A percentile compares a stretch with the other conserved stretches of the same genome.
These are phyloP conservation scores for Tillandsia leiboldiana DNA, from an alignment of 176 grass and related monocot genomes.

Conservation along the genomic window DNA sequence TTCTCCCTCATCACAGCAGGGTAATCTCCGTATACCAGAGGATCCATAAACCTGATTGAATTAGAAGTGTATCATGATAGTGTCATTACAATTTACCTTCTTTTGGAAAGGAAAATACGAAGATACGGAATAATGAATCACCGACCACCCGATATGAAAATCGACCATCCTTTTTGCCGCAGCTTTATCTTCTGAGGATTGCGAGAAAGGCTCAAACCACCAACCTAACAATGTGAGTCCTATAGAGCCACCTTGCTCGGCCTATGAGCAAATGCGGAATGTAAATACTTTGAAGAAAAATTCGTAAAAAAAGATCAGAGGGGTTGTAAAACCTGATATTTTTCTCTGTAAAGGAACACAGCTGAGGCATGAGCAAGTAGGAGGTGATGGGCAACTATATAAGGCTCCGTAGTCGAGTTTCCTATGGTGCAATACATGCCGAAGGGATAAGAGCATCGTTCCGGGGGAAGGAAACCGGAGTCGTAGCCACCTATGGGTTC, in stretches of 20 bases:
- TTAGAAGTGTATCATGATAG: background rate
- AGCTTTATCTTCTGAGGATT: slow-evolving; percentile 28
- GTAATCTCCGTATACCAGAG: slow-evolving; percentile 55
- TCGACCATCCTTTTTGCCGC: slow-evolving; percentile 54
- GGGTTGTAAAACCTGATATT: slow-evolving; percentile 25
- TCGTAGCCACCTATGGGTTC: slow-evolving; percentile 45
- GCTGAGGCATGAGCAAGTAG: slow-evolving; percentile 41
- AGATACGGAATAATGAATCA: background rate
- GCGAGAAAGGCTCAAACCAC: slow-evolving; percentile 50
- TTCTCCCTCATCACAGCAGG: slow-evolving; percentile 48
- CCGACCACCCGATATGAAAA: slow-evolving; percentile 77
- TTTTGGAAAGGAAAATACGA: too few species aligned
- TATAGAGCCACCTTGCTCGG: slow-evolving; percentile 50
- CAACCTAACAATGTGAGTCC: slow-evolving; percentile 51
- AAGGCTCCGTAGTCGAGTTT: slow-evolving; percentile 55
- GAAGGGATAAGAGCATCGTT: slow-evolving; percentile 54
- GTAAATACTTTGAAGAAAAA: background rate
- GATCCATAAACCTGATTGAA: slow-evolving; percentile 52
- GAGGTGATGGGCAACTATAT: slow-evolving; percentile 36
- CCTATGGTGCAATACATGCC: slow-evolving; percentile 42
- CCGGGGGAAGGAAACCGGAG: slow-evolving; percentile 21
- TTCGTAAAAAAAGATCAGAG: background rate
- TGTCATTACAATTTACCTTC: too few species aligned
- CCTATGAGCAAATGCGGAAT: slow-evolving; percentile 7
- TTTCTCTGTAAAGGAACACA: slow-evolving; percentile 43